A percentile compares a stretch with the other conserved stretches of the same genome.
Conservation (phyloP, 164 flowering plant genomes). For the Vitis vinifera region ASM3070453v1 NC_081810.1:3722001-3722500, state of each 20-base stretch:
- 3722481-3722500: constrained; percentile 17
- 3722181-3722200: constrained; percentile 86
- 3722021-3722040: constrained; percentile 56
- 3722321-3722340: constrained; percentile 76
- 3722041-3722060: not conserved
- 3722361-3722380: constrained; percentile 81
- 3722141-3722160: constrained; percentile 87
- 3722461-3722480: constrained; percentile 25
- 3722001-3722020: constrained; percentile 85
- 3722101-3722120: constrained; percentile 18
- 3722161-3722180: constrained; percentile 83
- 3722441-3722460: constrained; percentile 18
- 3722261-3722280: not conserved
- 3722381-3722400: constrained; percentile 85
- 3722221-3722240: not conserved
- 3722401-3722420: constrained; percentile 83
- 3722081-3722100: not conserved
- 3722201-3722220: not conserved
- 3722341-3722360: constrained; percentile 70
- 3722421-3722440: constrained; percentile 40
- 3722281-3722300: not conserved
- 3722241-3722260: not conserved
- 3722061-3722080: not conserved
- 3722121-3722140: constrained; percentile 84
- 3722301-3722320: constrained; percentile 6